phyloP scores from a whole-genome alignment of 129 eudicot genomes.

The Erigeron canadensis region DNA sequence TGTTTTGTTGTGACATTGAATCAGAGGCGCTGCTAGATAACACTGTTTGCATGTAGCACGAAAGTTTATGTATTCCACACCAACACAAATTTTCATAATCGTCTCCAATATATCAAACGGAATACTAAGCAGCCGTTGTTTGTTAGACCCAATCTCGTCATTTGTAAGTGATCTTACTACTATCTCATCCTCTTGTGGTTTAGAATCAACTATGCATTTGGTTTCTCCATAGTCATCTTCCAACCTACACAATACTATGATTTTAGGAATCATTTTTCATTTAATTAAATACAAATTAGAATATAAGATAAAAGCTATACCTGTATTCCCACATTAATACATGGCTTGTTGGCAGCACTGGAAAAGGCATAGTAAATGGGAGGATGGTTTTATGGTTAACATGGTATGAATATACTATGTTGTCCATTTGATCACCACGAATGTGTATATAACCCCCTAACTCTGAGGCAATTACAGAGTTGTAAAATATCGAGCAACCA shows the following conservation, averaged over 20 bases:
- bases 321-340: background rate
- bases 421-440: background rate
- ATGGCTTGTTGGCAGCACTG: background rate
- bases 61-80: slow-evolving; percentile 29
- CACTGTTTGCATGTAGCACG: slow-evolving; percentile 24
- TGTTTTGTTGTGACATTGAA: background rate
- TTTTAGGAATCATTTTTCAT: too few species aligned
- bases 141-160: background rate
- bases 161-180: background rate
- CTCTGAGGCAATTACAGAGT: background rate
- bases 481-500: background rate
- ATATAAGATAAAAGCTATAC: background rate
- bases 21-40: slow-evolving; percentile 17
- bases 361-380: background rate
- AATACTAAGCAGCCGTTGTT: background rate
- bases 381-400: background rate
- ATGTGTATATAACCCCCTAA: background rate
- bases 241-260: background rate
- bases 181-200: background rate
- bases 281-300: too few species aligned
- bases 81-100: slow-evolving; percentile 3
- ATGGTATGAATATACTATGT: background rate
- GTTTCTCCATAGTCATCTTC: background rate
- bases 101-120: slow-evolving; percentile 11
- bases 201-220: background rate